These are phyloP conservation scores for Melocanna baccifera DNA, from an alignment of 176 grass and related monocot genomes.

Conservation along the genomic window DNA sequence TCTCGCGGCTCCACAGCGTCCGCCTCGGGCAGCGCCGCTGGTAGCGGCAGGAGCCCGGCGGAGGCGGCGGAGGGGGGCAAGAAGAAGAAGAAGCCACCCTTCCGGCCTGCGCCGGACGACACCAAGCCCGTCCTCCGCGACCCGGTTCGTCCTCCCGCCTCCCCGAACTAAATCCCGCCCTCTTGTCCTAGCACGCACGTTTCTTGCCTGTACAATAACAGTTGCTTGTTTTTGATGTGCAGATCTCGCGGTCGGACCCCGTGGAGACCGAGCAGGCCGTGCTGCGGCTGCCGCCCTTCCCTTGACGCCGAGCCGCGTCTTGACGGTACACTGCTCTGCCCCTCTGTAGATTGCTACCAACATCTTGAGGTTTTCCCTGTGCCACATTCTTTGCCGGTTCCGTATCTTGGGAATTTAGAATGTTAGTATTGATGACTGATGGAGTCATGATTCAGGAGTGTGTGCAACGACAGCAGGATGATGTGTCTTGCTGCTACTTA, in stretches of 20 bases:
- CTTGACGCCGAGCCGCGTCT: background rate
- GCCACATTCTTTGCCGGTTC: no score
- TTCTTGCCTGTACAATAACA: no score
- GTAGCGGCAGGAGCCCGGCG: background rate
- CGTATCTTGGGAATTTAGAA: background rate
- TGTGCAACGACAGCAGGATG: background rate
- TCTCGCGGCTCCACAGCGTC: background rate
- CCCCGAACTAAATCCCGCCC: background rate
- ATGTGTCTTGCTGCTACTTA: background rate
- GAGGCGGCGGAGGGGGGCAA: background rate
- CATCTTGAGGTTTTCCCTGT: background rate
- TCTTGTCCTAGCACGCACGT: background rate
- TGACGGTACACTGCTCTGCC: background rate
- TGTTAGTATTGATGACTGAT: background rate
- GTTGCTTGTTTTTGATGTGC: background rate
- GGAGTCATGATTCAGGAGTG: background rate
- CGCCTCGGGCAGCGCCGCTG: background rate
- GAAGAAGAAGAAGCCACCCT: conserved; percentile 50
- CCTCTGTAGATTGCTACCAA: background rate
- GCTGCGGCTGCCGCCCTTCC: conserved; percentile 63
- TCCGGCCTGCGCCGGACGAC: conserved; percentile 59
- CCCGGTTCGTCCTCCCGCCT: conserved; percentile 34
- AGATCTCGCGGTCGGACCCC: conserved; percentile 85
- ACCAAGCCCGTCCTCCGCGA: conserved; percentile 77
- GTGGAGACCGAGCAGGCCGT: conserved; percentile 73